A percentile compares a stretch with the other conserved stretches of the same genome.
Conservation (phyloP, 257 asterid species). For the Solanum peruvianum region DNA sequence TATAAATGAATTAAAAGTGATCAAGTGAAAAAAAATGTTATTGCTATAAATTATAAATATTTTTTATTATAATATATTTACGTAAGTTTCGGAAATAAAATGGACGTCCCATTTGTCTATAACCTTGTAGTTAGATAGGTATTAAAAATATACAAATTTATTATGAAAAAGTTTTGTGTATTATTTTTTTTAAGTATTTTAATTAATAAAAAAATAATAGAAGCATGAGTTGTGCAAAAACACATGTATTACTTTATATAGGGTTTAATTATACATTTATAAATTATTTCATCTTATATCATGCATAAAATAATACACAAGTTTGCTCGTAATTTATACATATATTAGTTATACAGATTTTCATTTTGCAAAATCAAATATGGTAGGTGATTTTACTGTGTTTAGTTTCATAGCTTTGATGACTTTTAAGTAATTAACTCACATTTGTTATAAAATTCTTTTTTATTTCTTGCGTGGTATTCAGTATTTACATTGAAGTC, state of each 20-base stretch:
- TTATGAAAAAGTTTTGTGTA: too few relatives aligned
- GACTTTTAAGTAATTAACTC: background rate
- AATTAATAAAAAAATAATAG: too few relatives aligned
- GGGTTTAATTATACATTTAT: too few relatives aligned
- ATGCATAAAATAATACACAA: too few relatives aligned
- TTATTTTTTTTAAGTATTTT: background rate
- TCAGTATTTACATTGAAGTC: fast-evolving
- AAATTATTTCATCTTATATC: too few relatives aligned
- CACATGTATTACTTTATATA: background rate
- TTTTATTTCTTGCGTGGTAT: too few relatives aligned
- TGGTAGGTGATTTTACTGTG: background rate
- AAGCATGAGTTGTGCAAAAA: background rate
- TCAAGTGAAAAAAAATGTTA: too few relatives aligned
- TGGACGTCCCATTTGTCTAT: background rate
- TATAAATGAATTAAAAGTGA: too few relatives aligned
- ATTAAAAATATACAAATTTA: too few relatives aligned
- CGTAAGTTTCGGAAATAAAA: too few relatives aligned
- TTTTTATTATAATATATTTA: too few relatives aligned
- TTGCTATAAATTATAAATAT: too few relatives aligned
- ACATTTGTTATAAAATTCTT: background rate
- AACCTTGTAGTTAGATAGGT: background rate
- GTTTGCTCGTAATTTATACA: background rate
- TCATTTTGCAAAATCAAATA: background rate
- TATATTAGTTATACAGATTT: background rate
- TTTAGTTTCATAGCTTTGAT: background rate